Evolutionary conservation across 2,329 filamentous ascomycete genomes (phyloP).

Genomic region (Chrysoporthe austroafricana): DNA sequence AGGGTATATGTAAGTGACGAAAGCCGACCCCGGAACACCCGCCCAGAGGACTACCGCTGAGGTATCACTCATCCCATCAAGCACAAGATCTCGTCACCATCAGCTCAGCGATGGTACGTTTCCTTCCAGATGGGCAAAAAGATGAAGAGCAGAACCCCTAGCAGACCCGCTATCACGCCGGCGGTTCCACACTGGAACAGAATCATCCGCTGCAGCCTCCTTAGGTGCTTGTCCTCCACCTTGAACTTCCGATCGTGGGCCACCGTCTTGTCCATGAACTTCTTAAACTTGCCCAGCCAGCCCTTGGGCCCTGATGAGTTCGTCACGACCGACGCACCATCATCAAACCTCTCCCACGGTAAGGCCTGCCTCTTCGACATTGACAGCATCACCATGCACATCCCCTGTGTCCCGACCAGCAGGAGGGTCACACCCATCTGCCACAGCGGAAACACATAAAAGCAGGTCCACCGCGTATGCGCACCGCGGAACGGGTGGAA

Average conservation of each 20-base stretch:
- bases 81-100: neutral
- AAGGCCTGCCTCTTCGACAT: conserved; percentile 50
- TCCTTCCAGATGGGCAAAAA: conserved; percentile 49
- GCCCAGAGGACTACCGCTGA: neutral
- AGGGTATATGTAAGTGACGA: conserved; percentile 1
- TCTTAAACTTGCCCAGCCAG: conserved; percentile 15
- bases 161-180: conserved; percentile 40
- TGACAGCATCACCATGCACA: conserved; percentile 52
- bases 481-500: conserved; percentile 43
- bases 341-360: conserved; percentile 53
- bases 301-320: neutral
- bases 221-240: conserved; percentile 48
- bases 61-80: neutral
- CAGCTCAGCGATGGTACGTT: conserved; percentile 30
- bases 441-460: conserved; percentile 51
- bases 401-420: conserved; percentile 49
- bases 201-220: conserved; percentile 49
- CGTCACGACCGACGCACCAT: conserved; percentile 34
- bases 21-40: neutral
- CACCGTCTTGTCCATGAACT: conserved; percentile 20
- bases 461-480: conserved; percentile 46
- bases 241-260: conserved; percentile 39
- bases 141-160: conserved; percentile 45
- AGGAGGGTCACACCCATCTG: conserved; percentile 48
- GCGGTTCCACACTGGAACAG: conserved; percentile 46